Base-by-base conservation (phyloP, 805 yeast species). In the Myxozyma monticola region DNA sequence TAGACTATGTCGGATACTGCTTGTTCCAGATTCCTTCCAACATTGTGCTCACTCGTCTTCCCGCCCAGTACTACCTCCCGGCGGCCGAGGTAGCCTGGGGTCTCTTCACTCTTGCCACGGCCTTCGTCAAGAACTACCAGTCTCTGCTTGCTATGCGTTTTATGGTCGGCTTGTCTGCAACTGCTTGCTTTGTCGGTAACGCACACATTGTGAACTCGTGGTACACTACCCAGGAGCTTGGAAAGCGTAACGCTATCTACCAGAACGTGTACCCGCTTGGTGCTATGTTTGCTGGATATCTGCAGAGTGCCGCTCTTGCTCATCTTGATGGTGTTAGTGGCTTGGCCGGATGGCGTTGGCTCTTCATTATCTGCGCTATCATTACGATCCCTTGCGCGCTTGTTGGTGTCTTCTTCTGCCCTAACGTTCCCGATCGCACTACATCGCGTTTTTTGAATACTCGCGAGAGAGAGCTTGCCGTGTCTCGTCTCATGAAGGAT, bases 311-410 rank as follows among this genome's bases (percentile, higher is more conserved):
- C 7, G 75, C 81, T 21, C 75, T 69, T 49, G 60, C 71, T 20
- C 60, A 66, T 36, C 63, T 84, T 56, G 66, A 72, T 47, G 85
- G 83, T 29, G 68, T 62, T 8, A 61, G 65, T 38, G 88, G 88
- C 0, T 66, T 78, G 12, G 73, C 72, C 6, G 81, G 86, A 12
- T 84, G 88, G 88, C 73, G 82, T 70, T 84, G 88, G 88, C 77
- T 81, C 60, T 84, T 81, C 61, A 77, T 84, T 37, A 74, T 84
- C 54, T 86, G 83, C 63, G 82, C 83, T 12, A 62, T 78, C 42
- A 75, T 84, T 40, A 78, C 84, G 4, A 61, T 83, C 25, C 79
- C 73, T 1, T 77, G 84, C 37, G 85, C 83, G 6, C 5, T 83
- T 7, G 54, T 78, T 45, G 85, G 85, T 0, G 71, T 74, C 48